Conservation (phyloP, 257 asterid species). For the Petunia secreta region DNA sequence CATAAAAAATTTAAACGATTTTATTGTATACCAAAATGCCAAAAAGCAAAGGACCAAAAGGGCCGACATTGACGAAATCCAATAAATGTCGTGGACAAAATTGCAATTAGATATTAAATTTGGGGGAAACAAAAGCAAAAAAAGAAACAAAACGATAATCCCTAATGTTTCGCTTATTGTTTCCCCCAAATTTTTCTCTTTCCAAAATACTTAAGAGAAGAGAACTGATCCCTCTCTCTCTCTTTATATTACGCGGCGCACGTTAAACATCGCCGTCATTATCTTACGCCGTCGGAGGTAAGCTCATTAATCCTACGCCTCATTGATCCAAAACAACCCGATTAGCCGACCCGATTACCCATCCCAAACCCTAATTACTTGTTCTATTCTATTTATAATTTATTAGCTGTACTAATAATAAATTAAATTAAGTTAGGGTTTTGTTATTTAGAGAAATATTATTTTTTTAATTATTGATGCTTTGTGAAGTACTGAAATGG, state of each 20-base stretch:
- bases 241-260: slow-evolving; percentile 48
- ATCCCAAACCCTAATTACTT: slow-evolving; percentile 24
- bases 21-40: not conserved
- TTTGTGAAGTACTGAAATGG: slow-evolving; percentile 66
- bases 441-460: slow-evolving; percentile 32
- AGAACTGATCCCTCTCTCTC: slow-evolving; percentile 38
- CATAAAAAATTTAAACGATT: not conserved
- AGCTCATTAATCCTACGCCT: slow-evolving; percentile 34
- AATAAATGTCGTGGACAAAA: not conserved
- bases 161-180: slow-evolving; percentile 18
- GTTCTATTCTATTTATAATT: slow-evolving; percentile 29
- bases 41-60: not conserved
- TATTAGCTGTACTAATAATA: slow-evolving; percentile 17
- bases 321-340: slow-evolving; percentile 2
- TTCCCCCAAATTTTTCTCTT: slow-evolving; percentile 21
- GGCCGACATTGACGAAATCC: not conserved
- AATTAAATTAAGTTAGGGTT: slow-evolving; percentile 34
- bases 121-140: slow-evolving; percentile 8
- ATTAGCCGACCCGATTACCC: slow-evolving; percentile 20
- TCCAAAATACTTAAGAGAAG: slow-evolving; percentile 13
- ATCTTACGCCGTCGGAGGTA: slow-evolving; percentile 60
- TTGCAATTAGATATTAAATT: slow-evolving; percentile 21
- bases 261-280: slow-evolving; percentile 49
- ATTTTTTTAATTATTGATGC: slow-evolving; percentile 72
- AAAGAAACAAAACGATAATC: not conserved